These are phyloP conservation scores for Pisolithus albus DNA, from an alignment of 768 basidiomycete species.

Conservation along the genomic window DNA sequence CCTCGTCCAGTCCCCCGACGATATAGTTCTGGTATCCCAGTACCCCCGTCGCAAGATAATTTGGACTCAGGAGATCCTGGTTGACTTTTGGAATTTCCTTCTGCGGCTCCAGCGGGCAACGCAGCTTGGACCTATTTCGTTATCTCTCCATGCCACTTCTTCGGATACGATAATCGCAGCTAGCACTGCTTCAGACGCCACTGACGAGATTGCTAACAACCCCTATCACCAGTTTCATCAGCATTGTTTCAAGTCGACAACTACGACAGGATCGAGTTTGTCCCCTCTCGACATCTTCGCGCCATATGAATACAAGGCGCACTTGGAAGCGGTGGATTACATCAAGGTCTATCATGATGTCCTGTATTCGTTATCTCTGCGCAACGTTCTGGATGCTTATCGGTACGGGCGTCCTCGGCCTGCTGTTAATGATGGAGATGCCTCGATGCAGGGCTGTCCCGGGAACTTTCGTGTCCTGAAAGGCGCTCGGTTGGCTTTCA, in stretches of 20 bases:
- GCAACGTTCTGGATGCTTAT: conserved; percentile 49
- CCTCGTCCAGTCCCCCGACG: conserved; percentile 28
- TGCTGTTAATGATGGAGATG: background rate
- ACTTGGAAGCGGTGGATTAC: conserved; percentile 36
- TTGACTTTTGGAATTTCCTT: conserved; percentile 47
- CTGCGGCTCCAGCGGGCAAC: conserved; percentile 31
- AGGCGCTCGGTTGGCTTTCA: conserved; percentile 40
- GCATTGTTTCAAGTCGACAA: conserved; percentile 6
- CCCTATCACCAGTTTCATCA: conserved; percentile 15
- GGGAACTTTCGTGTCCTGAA: conserved; percentile 41
- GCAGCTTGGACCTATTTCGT: conserved; percentile 39
- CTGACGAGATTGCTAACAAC: conserved; percentile 18
- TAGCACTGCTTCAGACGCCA: conserved; percentile 13
- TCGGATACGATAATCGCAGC: conserved; percentile 5
- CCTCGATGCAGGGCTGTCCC: conserved; percentile 5
- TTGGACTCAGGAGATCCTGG: conserved; percentile 42
- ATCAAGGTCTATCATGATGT: conserved; percentile 59
- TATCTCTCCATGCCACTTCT: conserved; percentile 40
- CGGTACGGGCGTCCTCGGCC: conserved; percentile 21
- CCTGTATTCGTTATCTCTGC: conserved; percentile 38
- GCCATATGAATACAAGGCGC: conserved; percentile 12
- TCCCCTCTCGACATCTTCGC: conserved; percentile 5
- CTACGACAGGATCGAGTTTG: background rate
- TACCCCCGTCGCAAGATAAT: conserved; percentile 21
- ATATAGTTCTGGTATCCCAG: background rate